phyloP scores from a whole-genome alignment of 1,284 basidiomycete species.

The Ganoderma sinense region DNA sequence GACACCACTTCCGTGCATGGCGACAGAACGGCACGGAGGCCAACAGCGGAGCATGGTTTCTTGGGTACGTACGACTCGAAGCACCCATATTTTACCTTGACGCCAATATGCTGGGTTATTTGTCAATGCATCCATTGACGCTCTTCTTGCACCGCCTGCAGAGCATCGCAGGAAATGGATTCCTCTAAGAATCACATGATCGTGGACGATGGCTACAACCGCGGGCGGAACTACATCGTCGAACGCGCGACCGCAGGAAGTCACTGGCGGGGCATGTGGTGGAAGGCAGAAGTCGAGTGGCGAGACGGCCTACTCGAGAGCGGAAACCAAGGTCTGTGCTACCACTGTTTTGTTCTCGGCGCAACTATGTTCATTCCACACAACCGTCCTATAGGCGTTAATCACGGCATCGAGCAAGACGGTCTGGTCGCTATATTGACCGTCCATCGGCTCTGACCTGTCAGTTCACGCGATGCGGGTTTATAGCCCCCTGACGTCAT shows the following conservation, averaged over 20 bases:
- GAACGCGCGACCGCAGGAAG: conserved; percentile 66
- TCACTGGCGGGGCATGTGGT: conserved; percentile 67
- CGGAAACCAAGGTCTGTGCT: conserved; percentile 65
- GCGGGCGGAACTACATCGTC: conserved; percentile 79
- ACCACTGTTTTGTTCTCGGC: neutral
- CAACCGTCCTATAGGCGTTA: conserved; percentile 60
- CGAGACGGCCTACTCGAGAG: conserved; percentile 67
- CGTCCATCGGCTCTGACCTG: conserved; percentile 52
- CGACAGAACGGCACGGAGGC: conserved; percentile 53
- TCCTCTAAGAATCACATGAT: conserved; percentile 76
- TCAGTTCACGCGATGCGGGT: neutral
- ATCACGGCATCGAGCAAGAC: conserved; percentile 82
- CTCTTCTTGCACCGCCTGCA: conserved; percentile 35
- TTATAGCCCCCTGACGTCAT: conserved; percentile 5
- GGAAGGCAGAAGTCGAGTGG: conserved; percentile 80
- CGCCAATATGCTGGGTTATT: neutral
- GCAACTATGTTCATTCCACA: neutral
- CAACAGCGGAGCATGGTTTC: conserved; percentile 55
- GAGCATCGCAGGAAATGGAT: conserved; percentile 78
- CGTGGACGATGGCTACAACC: conserved; percentile 77
- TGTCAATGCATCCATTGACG: neutral
- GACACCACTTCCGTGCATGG: conserved; percentile 58
- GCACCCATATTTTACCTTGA: neutral
- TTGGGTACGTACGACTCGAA: conserved; percentile 44
- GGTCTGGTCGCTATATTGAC: conserved; percentile 81